Evolutionary conservation across 306 rosid species (phyloP).

Genomic region (Cucurbita ficifolia): DNA sequence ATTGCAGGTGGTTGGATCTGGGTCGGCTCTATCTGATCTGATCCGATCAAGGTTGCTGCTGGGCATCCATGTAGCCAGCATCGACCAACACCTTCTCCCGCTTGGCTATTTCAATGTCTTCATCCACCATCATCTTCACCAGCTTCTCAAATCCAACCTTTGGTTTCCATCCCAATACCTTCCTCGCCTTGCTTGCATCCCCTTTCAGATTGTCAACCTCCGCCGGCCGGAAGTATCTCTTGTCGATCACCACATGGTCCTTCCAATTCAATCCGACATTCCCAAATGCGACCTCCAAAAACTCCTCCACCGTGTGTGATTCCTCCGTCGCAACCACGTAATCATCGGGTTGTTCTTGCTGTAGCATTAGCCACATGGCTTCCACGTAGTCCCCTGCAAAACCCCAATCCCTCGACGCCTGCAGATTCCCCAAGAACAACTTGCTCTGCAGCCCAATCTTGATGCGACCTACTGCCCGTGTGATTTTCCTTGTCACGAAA

Average conservation of each 20-base stretch:
- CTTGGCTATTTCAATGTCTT: slow-evolving; percentile 75
- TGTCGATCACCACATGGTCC: slow-evolving; percentile 76
- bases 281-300: slow-evolving; percentile 73
- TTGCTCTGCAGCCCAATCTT: slow-evolving; percentile 83
- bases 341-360: slow-evolving; percentile 87
- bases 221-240: slow-evolving; percentile 72
- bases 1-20: not conserved
- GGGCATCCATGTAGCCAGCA: slow-evolving; percentile 97
- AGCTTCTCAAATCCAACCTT: slow-evolving; percentile 67
- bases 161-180: slow-evolving; percentile 86
- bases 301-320: slow-evolving; percentile 88
- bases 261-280: slow-evolving; percentile 71
- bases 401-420: slow-evolving; percentile 95
- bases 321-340: slow-evolving; percentile 96
- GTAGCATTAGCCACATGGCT: slow-evolving; percentile 99
- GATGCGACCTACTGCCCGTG: slow-evolving; percentile 88
- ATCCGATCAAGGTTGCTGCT: slow-evolving; percentile 65
- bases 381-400: slow-evolving; percentile 94
- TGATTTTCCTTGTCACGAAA: slow-evolving; percentile 88
- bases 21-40: not conserved
- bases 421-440: slow-evolving; percentile 65
- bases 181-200: slow-evolving; percentile 65
- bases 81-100: slow-evolving; percentile 96
- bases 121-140: slow-evolving; percentile 97
- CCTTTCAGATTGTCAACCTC: slow-evolving; percentile 95